A percentile compares a stretch with the other conserved stretches of the same genome.
Conservation (phyloP, 257 asterid genomes). For the Echites panduratus region DNA sequence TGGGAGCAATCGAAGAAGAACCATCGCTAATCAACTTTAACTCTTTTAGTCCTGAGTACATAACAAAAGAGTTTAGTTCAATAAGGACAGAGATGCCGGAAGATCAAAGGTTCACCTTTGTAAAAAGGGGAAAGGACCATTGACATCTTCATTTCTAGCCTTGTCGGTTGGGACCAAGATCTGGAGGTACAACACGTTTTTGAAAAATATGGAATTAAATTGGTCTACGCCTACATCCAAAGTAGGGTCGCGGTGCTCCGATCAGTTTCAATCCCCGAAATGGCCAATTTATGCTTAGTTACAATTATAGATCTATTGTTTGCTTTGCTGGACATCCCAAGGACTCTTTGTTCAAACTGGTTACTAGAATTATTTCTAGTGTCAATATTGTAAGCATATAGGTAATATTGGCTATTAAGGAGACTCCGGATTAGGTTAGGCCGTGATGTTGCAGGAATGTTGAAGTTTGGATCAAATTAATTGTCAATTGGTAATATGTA, state of each 20-base stretch:
- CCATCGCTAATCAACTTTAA: too few relatives aligned
- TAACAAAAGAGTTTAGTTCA: constrained; percentile 29
- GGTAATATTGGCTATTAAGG: constrained; percentile 47
- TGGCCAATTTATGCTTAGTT: constrained; percentile 63
- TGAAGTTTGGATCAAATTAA: too few relatives aligned
- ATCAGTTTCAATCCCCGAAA: constrained; percentile 69
- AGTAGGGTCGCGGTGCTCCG: constrained; percentile 66
- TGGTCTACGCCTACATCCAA: constrained; percentile 55
- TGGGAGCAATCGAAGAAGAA: too few relatives aligned
- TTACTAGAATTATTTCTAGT: constrained; percentile 58
- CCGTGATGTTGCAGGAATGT: too few relatives aligned
- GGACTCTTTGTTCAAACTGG: constrained; percentile 65
- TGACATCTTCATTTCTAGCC: constrained; percentile 39
- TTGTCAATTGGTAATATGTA: too few relatives aligned
- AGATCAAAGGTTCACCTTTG: constrained; percentile 63
- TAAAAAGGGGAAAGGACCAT: constrained; percentile 74
- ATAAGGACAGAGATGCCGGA: constrained; percentile 67
- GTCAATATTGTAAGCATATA: constrained; percentile 39
- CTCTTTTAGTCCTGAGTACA: constrained; percentile 14
- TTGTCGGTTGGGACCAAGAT: constrained; percentile 79
- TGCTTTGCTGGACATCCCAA: constrained; percentile 75
- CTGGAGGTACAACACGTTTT: constrained; percentile 75
- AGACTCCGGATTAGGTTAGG: constrained; percentile 75
- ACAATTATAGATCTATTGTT: constrained; percentile 56
- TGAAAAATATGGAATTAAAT: constrained; percentile 55